These are phyloP conservation scores for Saxophila tyrrhenica DNA, from an alignment of 495 filamentous ascomycete species.

Conservation along the genomic window DNA sequence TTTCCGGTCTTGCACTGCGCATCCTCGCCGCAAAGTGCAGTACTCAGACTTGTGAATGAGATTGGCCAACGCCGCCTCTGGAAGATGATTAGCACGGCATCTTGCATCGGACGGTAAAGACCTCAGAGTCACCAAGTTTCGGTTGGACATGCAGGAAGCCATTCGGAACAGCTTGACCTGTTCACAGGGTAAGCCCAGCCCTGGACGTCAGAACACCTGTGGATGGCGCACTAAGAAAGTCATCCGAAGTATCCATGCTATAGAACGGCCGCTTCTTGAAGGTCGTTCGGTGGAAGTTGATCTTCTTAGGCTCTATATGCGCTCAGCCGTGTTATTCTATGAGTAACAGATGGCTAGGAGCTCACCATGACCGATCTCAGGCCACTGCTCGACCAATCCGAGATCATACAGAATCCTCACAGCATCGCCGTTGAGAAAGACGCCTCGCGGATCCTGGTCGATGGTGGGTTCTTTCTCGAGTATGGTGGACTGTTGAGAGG, in stretches of 20 bases:
- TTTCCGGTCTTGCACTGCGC: background rate
- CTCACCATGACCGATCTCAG: background rate
- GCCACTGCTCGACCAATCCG: background rate
- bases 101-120: background rate
- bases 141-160: background rate
- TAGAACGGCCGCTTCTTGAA: background rate
- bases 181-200: background rate
- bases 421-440: background rate
- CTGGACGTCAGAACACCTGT: too few relatives aligned
- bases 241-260: background rate
- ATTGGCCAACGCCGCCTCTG: background rate
- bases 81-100: background rate
- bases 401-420: background rate
- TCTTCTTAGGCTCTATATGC: background rate
- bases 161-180: background rate
- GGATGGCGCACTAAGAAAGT: background rate
- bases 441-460: background rate
- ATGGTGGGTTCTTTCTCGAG: background rate
- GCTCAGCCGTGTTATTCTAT: too few relatives aligned
- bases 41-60: background rate
- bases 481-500: background rate
- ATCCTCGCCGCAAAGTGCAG: background rate
- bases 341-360: too few relatives aligned
- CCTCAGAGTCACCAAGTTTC: background rate
- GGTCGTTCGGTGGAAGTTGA: background rate